Conservation (phyloP, 768 basidiomycete species). For the Fistulinella prunicolor region DNA sequence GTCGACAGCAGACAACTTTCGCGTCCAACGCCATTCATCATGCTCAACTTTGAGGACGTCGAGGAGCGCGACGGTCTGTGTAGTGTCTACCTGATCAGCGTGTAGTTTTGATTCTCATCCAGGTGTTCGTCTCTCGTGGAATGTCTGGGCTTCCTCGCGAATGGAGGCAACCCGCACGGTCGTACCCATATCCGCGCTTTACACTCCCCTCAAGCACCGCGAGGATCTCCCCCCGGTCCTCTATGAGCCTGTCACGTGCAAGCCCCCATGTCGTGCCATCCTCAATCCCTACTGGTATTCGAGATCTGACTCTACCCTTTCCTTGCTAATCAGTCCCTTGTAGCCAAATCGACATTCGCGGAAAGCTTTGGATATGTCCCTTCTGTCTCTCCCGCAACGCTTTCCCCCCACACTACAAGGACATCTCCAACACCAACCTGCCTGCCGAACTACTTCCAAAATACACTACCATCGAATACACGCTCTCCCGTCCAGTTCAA, state of each 20-base stretch:
- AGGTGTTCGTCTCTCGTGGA: slow-evolving; percentile 98
- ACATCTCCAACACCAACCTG: slow-evolving; percentile 94
- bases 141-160: slow-evolving; percentile 96
- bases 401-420: slow-evolving; percentile 98
- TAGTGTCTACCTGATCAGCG: too few relatives aligned
- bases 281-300: slow-evolving; percentile 95
- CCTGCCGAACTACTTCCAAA: slow-evolving; percentile 95
- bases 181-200: slow-evolving; percentile 96
- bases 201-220: slow-evolving; percentile 90
- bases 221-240: slow-evolving; percentile 94
- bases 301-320: neutral
- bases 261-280: slow-evolving; percentile 95
- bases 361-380: slow-evolving; percentile 99
- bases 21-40: slow-evolving; percentile 30
- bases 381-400: slow-evolving; percentile 97
- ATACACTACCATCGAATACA: slow-evolving; percentile 99
- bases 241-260: slow-evolving; percentile 98
- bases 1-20: too few relatives aligned
- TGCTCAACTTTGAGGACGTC: slow-evolving; percentile 93
- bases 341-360: slow-evolving; percentile 98
- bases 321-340: slow-evolving; percentile 3
- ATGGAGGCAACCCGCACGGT: slow-evolving; percentile 98
- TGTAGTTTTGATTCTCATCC: neutral
- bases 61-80: slow-evolving; percentile 91
- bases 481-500: slow-evolving; percentile 86